Evolutionary conservation across 208 protist species (phyloP).

Genomic region (Leishmania braziliensis): DNA sequence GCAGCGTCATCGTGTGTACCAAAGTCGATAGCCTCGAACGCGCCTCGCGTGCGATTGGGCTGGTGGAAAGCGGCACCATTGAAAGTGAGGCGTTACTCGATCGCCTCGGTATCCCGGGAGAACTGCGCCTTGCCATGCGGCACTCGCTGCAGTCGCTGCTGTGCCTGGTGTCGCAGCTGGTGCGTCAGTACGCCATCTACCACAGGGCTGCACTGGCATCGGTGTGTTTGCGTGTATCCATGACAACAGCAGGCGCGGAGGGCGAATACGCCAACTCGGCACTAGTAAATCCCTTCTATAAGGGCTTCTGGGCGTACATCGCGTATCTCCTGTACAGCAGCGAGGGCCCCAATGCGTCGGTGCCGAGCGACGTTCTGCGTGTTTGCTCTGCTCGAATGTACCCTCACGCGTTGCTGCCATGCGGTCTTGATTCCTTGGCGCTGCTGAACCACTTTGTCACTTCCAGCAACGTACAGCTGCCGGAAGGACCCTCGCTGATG

Average conservation of each 20-base stretch:
- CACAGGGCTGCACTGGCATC: conserved; percentile 59
- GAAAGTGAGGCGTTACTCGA: conserved; percentile 44
- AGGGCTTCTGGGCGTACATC: conserved; percentile 56
- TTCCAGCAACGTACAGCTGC: conserved; percentile 34
- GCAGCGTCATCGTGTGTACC: conserved; percentile 70
- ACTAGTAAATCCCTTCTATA: conserved; percentile 77
- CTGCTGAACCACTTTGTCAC: conserved; percentile 61
- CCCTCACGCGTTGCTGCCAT: conserved; percentile 69
- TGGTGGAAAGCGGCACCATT: conserved; percentile 10
- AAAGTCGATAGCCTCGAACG: conserved; percentile 72
- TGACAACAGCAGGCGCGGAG: conserved; percentile 35
- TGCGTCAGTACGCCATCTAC: conserved; percentile 74
- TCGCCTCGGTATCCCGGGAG: conserved; percentile 20
- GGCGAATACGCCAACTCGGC: conserved; percentile 31
- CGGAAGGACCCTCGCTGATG: conserved; percentile 7
- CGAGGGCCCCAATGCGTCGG: conserved; percentile 7
- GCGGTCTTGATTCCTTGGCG: conserved; percentile 59
- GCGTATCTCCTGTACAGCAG: conserved; percentile 24
- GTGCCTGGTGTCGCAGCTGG: conserved; percentile 65
- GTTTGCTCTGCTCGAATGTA: conserved; percentile 59
- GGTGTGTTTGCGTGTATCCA: conserved; percentile 65
- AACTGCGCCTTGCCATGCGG: conserved; percentile 38
- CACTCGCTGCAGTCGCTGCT: conserved; percentile 48
- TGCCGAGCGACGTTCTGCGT: conserved; percentile 35
- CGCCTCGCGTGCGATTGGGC: conserved; percentile 36